Base-by-base conservation (phyloP, 257 asterid species). In the Lycium ferocissimum region DNA sequence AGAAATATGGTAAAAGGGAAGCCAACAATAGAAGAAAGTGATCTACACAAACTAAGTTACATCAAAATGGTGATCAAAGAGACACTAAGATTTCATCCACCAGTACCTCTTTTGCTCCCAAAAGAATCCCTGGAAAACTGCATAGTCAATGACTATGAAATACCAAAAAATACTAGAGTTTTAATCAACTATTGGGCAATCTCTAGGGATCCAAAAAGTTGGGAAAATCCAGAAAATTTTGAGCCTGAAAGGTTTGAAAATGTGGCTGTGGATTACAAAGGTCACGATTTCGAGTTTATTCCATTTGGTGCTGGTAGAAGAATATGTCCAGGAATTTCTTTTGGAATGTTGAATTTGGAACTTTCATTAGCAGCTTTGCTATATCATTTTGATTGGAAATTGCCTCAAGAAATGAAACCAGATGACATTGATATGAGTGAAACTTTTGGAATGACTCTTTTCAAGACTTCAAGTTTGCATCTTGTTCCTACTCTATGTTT, bases 301-400 rank as follows among this genome's bases (percentile, higher is more conserved):
- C 90, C 90, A 0, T 88, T 88, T 13, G 88, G 90, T 1, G 83
- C 85, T 12, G 90, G 88, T 3, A 86, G 86, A 70, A 80, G 84
- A 83, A 82, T 76, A n/a, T 82, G 86, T n/a, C 58, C 79, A 8
- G 87, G 91, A 9, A 84, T 84, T 20, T 73, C 89, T 6, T 80
- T 88, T 22, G 89, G 84, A 3, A 2, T 87, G 9, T 83, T 83
- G 0, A 72, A 17, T 22, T 82, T 89, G 12, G 89, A 86, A 78
- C 79, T 83, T 59, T 58, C 82, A 49, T 72, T 83, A 14, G 85
- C 89, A 20, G 47, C 51, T 8, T 61, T 89, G n/a, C 84, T 87
- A 17, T 87, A 86, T 45, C 86, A 85, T 45, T 86, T 89, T 56
- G 87, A 89, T 35, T 84, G 90, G 92, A 54, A 84, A 20, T 51